Conservation (phyloP, 169 alveolate genomes). For the Babesia ovata region DNA sequence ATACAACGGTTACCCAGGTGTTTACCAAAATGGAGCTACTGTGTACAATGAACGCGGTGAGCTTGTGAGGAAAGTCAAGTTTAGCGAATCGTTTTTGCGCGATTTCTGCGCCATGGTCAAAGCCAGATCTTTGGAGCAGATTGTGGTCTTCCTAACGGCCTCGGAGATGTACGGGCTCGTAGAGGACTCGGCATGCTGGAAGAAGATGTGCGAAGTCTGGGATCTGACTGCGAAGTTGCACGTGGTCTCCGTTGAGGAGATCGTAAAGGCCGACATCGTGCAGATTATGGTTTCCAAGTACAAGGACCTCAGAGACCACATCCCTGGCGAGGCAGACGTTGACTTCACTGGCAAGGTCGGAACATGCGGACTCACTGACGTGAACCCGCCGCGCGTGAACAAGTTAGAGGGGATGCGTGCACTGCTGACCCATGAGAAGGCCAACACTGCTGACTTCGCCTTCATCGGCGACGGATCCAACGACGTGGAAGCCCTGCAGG, state of each 20-base stretch:
- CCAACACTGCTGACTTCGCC: neutral
- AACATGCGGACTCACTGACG: neutral
- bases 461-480: conserved; percentile 53
- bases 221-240: neutral
- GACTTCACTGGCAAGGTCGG: conserved; percentile 20
- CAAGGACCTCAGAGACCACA: neutral
- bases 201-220: neutral
- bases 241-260: neutral
- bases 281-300: conserved; percentile 5
- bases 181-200: neutral
- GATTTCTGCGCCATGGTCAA: neutral
- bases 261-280: neutral
- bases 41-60: conserved; percentile 1
- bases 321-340: neutral
- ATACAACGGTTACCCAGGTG: conserved; percentile 19
- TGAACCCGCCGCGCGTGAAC: conserved; percentile 27
- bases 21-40: conserved; percentile 7
- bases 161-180: neutral
- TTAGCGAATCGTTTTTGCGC: neutral
- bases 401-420: conserved; percentile 15
- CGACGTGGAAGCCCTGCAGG: conserved; percentile 50
- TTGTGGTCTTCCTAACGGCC: conserved; percentile 7
- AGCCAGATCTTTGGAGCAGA: neutral
- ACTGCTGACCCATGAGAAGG: neutral
- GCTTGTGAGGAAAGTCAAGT: neutral